phyloP scores from a whole-genome alignment of 371 early-diverging fungal genomes.

The Lichtheimia ramosa region DNA sequence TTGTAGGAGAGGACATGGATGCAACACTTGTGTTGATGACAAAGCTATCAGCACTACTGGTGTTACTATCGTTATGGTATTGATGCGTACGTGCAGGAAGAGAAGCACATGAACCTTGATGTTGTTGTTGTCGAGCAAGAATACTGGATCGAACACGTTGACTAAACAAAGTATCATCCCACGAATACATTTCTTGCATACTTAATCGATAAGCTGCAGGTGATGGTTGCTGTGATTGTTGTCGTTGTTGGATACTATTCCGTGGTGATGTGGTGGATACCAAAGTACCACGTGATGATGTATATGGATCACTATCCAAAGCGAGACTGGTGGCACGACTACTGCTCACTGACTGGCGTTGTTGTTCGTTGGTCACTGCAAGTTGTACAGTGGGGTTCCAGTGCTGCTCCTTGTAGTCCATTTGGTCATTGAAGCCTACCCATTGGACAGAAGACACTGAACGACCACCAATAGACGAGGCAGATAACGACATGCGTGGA shows the following conservation, averaged over 20 bases:
- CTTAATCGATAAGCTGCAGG: conserved; percentile 4
- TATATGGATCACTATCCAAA: conserved; percentile 2
- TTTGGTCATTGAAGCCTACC: conserved; percentile 40
- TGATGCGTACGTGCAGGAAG: neutral
- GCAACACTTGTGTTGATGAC: no score
- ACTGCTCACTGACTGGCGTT: conserved; percentile 12
- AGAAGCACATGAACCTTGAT: neutral
- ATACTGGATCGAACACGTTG: neutral
- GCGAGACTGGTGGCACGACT: conserved; percentile 15
- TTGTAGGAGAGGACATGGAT: no score
- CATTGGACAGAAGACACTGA: conserved; percentile 40
- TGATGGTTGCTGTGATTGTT: neutral
- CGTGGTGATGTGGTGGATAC: neutral
- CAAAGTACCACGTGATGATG: conserved; percentile 2
- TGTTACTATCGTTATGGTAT: no score
- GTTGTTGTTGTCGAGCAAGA: neutral
- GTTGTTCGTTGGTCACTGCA: conserved; percentile 29
- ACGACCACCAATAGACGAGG: conserved; percentile 21
- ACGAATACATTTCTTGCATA: conserved; percentile 7
- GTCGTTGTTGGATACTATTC: neutral
- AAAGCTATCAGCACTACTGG: no score
- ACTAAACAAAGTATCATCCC: conserved; percentile 7
- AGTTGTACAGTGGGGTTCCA: conserved; percentile 25
- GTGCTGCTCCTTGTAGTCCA: conserved; percentile 30
- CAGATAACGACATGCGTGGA: conserved; percentile 5